These are phyloP conservation scores for Pyrenophora graminea DNA, from an alignment of 2,329 filamentous ascomycete genomes.

Conservation along the genomic window DNA sequence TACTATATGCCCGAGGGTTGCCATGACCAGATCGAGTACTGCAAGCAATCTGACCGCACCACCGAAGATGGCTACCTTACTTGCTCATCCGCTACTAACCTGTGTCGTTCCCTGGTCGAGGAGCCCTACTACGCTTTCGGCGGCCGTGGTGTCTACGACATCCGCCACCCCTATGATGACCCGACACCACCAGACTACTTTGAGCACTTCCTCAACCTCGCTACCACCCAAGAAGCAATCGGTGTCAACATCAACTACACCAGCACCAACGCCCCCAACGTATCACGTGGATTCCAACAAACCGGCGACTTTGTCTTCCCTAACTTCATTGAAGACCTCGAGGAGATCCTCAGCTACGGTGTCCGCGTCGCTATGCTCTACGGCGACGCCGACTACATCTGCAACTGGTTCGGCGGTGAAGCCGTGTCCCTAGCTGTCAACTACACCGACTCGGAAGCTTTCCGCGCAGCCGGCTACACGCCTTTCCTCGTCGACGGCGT, in stretches of 20 bases:
- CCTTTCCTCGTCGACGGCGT: constrained; percentile 67
- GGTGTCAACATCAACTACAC: constrained; percentile 62
- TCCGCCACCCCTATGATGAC: constrained; percentile 56
- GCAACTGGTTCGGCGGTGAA: constrained; percentile 73
- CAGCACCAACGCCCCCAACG: constrained; percentile 43
- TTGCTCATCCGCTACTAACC: constrained; percentile 44
- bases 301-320: constrained; percentile 54
- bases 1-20: constrained; percentile 57
- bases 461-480: constrained; percentile 71
- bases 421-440: constrained; percentile 64
- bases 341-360: constrained; percentile 58
- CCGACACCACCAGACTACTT: constrained; percentile 59
- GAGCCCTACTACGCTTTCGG: constrained; percentile 47
- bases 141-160: constrained; percentile 60
- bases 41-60: constrained; percentile 41
- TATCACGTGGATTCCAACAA: constrained; percentile 50
- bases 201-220: constrained; percentile 57
- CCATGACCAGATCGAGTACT: constrained; percentile 55
- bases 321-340: constrained; percentile 52
- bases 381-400: constrained; percentile 63
- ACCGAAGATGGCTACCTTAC: constrained; percentile 35
- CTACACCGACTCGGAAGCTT: constrained; percentile 57
- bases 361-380: constrained; percentile 62
- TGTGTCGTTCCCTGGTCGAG: constrained; percentile 53
- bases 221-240: constrained; percentile 55